phyloP scores from a whole-genome alignment of 2,329 filamentous ascomycete species.

The Cadophora malorum region DNA sequence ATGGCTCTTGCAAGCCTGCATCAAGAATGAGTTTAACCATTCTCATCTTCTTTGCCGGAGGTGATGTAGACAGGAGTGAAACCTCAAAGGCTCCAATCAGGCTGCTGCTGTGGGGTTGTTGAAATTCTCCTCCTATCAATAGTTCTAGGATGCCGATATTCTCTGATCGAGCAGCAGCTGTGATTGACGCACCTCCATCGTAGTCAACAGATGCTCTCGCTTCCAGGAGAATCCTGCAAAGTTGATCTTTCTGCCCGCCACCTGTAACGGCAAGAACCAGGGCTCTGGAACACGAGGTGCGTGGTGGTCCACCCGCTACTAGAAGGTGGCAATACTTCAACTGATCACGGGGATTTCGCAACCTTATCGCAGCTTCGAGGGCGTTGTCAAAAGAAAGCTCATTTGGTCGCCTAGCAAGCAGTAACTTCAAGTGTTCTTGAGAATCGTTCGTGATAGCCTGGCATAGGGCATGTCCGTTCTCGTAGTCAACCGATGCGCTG shows the following conservation, averaged over 20 bases:
- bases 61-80: conserved; percentile 19
- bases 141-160: conserved; percentile 30
- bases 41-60: conserved; percentile 23
- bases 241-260: conserved; percentile 22
- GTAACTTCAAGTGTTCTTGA: conserved; percentile 25
- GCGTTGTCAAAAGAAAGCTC: conserved; percentile 27
- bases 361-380: conserved; percentile 28
- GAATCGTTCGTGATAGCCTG: conserved; percentile 26
- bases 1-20: conserved; percentile 25
- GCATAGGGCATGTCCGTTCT: conserved; percentile 31
- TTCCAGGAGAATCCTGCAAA: conserved; percentile 29
- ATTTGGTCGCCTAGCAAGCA: conserved; percentile 30
- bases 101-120: conserved; percentile 23
- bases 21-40: conserved; percentile 26
- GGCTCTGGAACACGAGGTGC: conserved; percentile 28
- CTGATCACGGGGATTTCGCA: conserved; percentile 26
- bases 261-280: conserved; percentile 27
- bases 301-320: conserved; percentile 24
- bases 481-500: conserved; percentile 27
- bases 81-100: conserved; percentile 28
- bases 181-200: conserved; percentile 26
- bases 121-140: conserved; percentile 28
- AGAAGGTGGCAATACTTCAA: conserved; percentile 32
- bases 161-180: conserved; percentile 26
- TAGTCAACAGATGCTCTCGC: conserved; percentile 29